Base-by-base conservation (phyloP, 345 rosid genomes). In the Clarkia xantiana region DNA sequence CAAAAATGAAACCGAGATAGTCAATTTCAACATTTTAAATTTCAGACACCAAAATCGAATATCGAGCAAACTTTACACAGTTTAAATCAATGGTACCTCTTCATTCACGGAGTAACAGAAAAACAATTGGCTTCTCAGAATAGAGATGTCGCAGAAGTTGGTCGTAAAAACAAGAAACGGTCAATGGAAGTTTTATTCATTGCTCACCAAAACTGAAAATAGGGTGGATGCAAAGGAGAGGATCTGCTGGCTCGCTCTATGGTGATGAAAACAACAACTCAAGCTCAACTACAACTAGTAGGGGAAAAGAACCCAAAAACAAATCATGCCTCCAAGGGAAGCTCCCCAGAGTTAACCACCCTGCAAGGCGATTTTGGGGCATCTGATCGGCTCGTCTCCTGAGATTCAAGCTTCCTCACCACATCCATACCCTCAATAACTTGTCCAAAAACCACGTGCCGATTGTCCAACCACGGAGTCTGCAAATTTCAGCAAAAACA, bases 391-490 rank as follows among this genome's bases (percentile, higher is more conserved):
- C 84, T 78, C 23, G 95, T 85, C 73, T 79, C 86, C 44, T 64
- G 76, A 38, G 86, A 69, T 62, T 90, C 97, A 23, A 90, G 86
- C 43, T 68, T 71, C 43, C 65, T 65, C 38, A 86, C 86, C 19
- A 82, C 70, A 62, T 86, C 81, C 68, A 77, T 74, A 60, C 95
- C 95, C 20, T 83, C 88, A 43, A 81, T 23, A n/a, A 90, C 82
- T 45, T 81, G 69, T 57, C 95, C 94, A 22, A 79, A 90, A 53
- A 90, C 97, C 51, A 90, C 97, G 52, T 90, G 95, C 45, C 88
- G 81, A 56, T 77, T 68, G 69, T 90, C 95, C 74, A 86, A 68
- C 97, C 97, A 90, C 9, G 88, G 72, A 52, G 89, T 78, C 89
- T 78, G 59, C 49, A 53, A 54, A 43, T 56, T 10, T 18, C 47